A percentile compares a stretch with the other conserved stretches of the same genome.
Evolutionary conservation across 2,329 filamentous ascomycete species (phyloP).

Genomic region (Aspergillus sp.): DNA sequence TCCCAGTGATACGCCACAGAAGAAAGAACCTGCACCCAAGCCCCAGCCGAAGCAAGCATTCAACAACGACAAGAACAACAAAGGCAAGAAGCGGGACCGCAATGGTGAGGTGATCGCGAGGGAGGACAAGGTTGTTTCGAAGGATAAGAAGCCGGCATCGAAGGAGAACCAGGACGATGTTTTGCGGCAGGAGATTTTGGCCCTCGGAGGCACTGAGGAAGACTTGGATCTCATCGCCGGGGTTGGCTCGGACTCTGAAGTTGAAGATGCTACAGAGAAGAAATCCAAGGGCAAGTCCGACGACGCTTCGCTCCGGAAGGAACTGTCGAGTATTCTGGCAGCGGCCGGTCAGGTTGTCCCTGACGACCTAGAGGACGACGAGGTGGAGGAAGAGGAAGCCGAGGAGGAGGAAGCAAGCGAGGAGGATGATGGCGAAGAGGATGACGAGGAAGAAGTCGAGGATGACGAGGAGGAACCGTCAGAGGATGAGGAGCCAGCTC

Average conservation of each 20-base stretch:
- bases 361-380: constrained; percentile 36
- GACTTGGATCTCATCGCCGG: constrained; percentile 50
- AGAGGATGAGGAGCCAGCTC: constrained; percentile 29
- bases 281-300: constrained; percentile 30
- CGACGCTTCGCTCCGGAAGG: constrained; percentile 45
- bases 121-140: constrained; percentile 29
- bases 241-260: constrained; percentile 49
- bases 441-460: constrained; percentile 33
- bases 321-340: constrained; percentile 39
- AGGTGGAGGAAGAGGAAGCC: constrained; percentile 37
- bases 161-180: constrained; percentile 31
- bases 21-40: constrained; percentile 26
- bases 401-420: constrained; percentile 38
- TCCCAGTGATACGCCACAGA: constrained; percentile 25
- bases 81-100: constrained; percentile 50
- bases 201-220: constrained; percentile 53
- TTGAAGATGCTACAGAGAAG: constrained; percentile 35
- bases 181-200: constrained; percentile 48
- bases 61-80: constrained; percentile 27
- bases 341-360: constrained; percentile 41
- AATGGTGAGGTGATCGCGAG: constrained; percentile 48
- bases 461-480: constrained; percentile 31
- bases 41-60: constrained; percentile 22
- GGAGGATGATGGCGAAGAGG: constrained; percentile 33
- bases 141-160: constrained; percentile 23